Evolutionary conservation across 148 eudicot species (phyloP).

Genomic region (Selenicereus undatus): DNA sequence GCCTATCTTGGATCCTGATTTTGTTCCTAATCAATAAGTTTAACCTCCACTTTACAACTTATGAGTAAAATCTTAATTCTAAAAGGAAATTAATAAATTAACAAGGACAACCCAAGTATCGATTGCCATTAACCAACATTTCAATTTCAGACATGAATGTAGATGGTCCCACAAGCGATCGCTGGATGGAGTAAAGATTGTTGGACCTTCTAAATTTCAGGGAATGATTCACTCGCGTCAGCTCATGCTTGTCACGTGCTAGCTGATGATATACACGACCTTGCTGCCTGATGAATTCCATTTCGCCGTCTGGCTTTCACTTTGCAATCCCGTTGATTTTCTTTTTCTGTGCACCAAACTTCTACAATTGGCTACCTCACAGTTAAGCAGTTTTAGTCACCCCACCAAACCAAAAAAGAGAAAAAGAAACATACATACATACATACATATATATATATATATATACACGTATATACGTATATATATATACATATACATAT

Average conservation of each 20-base stretch:
- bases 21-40: no score
- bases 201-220: background rate
- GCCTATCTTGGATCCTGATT: no score
- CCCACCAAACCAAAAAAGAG: background rate
- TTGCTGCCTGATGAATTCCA: background rate
- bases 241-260: slow-evolving; percentile 5
- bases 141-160: background rate
- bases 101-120: background rate
- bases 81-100: no score
- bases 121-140: background rate
- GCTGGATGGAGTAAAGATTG: background rate
- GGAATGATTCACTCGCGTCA: background rate
- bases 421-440: no score
- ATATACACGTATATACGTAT: no score
- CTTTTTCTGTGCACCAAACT: background rate
- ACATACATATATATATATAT: no score
- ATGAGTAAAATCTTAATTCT: no score
- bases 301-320: background rate
- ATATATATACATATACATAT: no score
- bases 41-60: no score
- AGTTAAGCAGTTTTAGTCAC: no score
- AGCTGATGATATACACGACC: background rate
- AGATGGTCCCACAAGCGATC: background rate
- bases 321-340: background rate
- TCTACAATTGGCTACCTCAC: background rate